phyloP scores from a whole-genome alignment of 148 eudicot genomes.

The Dysphania ambrosioides region DNA sequence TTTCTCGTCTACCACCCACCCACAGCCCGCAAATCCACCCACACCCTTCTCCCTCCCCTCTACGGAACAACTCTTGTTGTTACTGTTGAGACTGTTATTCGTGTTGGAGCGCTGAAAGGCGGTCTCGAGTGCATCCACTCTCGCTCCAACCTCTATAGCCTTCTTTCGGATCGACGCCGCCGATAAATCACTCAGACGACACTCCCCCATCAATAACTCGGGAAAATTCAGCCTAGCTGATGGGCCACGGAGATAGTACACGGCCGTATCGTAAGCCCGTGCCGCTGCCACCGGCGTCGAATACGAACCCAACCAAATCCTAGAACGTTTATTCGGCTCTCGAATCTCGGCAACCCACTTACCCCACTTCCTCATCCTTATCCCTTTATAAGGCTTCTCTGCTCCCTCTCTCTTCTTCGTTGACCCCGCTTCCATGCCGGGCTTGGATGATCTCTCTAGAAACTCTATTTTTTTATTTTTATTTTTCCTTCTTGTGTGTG shows the following conservation, averaged over 20 bases:
- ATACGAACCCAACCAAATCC: constrained; percentile 94
- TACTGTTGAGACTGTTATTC: neutral
- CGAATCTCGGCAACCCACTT: constrained; percentile 97
- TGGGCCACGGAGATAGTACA: constrained; percentile 70
- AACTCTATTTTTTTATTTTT: too few relatives aligned
- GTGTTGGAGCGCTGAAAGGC: constrained; percentile 15
- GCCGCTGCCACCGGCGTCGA: constrained; percentile 81
- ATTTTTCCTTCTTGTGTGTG: too few relatives aligned
- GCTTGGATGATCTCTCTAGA: too few relatives aligned
- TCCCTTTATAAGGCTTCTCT: constrained; percentile 77
- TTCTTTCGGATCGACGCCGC: constrained; percentile 63
- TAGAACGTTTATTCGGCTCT: constrained; percentile 81
- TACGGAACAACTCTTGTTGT: neutral
- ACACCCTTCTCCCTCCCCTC: neutral
- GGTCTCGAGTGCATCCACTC: constrained; percentile 71
- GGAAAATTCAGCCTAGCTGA: constrained; percentile 80
- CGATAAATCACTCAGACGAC: constrained; percentile 35
- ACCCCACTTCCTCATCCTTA: constrained; percentile 97
- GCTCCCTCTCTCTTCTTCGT: constrained; percentile 43
- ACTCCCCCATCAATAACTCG: constrained; percentile 40
- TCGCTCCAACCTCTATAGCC: constrained; percentile 82
- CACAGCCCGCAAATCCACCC: constrained; percentile 1
- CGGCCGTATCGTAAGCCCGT: constrained; percentile 91
- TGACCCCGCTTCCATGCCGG: constrained; percentile 34
- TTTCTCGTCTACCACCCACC: constrained; percentile 51